phyloP scores from a whole-genome alignment of 345 rosid species.

The Clarkia xantiana region DNA sequence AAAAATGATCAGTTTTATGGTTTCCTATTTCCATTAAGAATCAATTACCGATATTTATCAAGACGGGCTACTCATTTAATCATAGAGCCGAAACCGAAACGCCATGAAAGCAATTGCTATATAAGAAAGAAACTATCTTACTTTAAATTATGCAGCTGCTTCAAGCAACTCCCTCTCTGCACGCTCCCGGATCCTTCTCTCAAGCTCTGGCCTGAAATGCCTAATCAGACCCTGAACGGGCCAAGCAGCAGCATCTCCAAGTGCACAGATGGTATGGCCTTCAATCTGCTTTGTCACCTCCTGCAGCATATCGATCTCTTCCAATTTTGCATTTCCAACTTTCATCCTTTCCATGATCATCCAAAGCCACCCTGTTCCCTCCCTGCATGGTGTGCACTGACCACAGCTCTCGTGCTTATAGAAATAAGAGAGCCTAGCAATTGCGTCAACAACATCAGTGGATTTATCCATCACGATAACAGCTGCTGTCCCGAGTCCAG shows the following conservation, averaged over 20 bases:
- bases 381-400: slow-evolving; percentile 97
- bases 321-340: slow-evolving; percentile 88
- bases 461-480: slow-evolving; percentile 99
- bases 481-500: slow-evolving; percentile 92
- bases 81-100: too few species aligned
- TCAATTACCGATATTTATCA: too few species aligned
- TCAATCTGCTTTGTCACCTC: slow-evolving; percentile 97
- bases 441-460: slow-evolving; percentile 95
- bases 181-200: slow-evolving; percentile 81
- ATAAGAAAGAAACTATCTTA: too few species aligned
- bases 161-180: slow-evolving; percentile 85
- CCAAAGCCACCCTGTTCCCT: slow-evolving; percentile 98
- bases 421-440: slow-evolving; percentile 91
- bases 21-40: too few species aligned
- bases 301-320: slow-evolving; percentile 97
- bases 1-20: too few species aligned
- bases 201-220: slow-evolving; percentile 97
- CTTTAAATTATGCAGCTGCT: slow-evolving; percentile 52
- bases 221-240: slow-evolving; percentile 95
- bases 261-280: slow-evolving; percentile 96
- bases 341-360: slow-evolving; percentile 97
- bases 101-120: too few species aligned
- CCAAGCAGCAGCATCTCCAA: slow-evolving; percentile 99
- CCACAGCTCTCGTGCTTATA: slow-evolving; percentile 99
- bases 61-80: too few species aligned